phyloP scores from a whole-genome alignment of 2,329 filamentous ascomycete species.

The Fusarium secorum region DNA sequence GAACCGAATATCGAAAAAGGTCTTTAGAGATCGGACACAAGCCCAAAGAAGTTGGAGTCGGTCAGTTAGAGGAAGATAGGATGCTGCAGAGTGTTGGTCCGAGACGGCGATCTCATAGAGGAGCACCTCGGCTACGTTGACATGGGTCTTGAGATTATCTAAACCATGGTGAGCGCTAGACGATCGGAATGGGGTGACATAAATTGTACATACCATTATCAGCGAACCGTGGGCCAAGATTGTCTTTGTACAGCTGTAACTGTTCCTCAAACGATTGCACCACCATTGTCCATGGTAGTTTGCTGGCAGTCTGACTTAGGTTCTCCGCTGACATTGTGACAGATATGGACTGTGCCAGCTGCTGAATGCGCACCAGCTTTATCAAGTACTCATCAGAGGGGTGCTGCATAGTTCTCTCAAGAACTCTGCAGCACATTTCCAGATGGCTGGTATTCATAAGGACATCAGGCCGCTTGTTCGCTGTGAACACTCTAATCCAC shows the following conservation, averaged over 20 bases:
- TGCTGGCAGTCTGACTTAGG: constrained; percentile 44
- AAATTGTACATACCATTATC: constrained; percentile 45
- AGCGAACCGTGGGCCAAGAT: constrained; percentile 47
- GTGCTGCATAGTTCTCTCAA: constrained; percentile 53
- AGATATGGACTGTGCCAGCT: constrained; percentile 57
- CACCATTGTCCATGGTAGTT: constrained; percentile 52
- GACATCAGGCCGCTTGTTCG: constrained; percentile 57
- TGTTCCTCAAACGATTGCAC: constrained; percentile 56
- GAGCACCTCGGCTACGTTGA: constrained; percentile 56
- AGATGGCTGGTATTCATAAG: constrained; percentile 57
- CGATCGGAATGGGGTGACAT: not conserved
- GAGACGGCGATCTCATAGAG: constrained; percentile 57
- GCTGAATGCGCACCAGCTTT: constrained; percentile 57
- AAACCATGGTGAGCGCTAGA: constrained; percentile 3
- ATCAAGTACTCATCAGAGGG: constrained; percentile 55
- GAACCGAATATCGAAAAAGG: constrained; percentile 52
- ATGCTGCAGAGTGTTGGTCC: constrained; percentile 46
- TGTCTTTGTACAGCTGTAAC: constrained; percentile 50
- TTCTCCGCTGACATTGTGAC: constrained; percentile 48
- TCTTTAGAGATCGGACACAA: constrained; percentile 52
- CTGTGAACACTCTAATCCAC: constrained; percentile 50
- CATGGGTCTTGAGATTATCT: constrained; percentile 53
- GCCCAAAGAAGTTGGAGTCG: constrained; percentile 57
- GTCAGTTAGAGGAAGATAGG: constrained; percentile 48
- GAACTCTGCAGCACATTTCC: constrained; percentile 52